Conservation (phyloP, 106 monocot genomes). For the Amphibolis antarctica region DNA sequence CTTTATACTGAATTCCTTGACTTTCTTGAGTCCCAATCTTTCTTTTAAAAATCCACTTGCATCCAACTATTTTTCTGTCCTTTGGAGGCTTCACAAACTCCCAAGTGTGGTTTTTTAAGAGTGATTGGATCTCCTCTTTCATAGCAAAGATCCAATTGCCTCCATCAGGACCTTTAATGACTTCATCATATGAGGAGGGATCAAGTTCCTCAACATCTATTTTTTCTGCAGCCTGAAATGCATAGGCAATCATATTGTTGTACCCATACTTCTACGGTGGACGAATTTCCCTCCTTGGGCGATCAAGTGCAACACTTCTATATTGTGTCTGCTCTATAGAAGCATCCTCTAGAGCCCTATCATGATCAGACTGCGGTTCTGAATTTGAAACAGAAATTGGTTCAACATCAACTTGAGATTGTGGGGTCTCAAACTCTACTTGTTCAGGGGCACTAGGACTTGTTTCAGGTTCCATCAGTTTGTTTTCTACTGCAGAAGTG, state of each 20-base stretch:
- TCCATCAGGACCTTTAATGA: background rate
- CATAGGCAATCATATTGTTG: background rate
- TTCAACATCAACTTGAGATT: background rate
- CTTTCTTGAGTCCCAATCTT: background rate
- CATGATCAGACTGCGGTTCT: background rate
- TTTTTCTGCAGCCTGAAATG: background rate
- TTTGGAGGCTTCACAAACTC: background rate
- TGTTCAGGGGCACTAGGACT: background rate
- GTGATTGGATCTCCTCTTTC: background rate
- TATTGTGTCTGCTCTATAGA: background rate
- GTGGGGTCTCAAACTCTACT: background rate
- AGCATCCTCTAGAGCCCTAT: background rate
- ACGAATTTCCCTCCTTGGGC: background rate
- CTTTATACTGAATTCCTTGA: background rate
- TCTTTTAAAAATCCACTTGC: slow-evolving; percentile 2
- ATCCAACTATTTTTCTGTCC: background rate
- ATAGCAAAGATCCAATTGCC: background rate
- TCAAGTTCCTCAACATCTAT: background rate
- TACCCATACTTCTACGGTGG: background rate
- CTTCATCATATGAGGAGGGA: background rate
- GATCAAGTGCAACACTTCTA: background rate
- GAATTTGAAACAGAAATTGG: background rate
- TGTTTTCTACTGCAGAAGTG: background rate
- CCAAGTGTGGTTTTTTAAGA: background rate
- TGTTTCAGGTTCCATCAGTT: background rate